Conservation (phyloP, 768 basidiomycete genomes). For the Boletus eberwhitei region DNA sequence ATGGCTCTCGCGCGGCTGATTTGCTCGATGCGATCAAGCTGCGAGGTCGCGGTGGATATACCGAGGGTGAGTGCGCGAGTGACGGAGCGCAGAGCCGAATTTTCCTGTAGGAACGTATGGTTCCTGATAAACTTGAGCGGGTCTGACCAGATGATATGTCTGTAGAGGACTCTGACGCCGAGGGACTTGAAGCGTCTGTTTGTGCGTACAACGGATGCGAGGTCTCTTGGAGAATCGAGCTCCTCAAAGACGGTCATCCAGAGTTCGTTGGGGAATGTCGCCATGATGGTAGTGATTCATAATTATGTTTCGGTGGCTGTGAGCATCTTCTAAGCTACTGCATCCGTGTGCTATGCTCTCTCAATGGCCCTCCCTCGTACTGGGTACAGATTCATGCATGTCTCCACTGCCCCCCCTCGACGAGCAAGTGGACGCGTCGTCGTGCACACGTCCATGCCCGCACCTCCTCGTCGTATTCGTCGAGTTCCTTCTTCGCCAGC, state of each 20-base stretch:
- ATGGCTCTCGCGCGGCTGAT: conserved; percentile 26
- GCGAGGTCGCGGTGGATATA: conserved; percentile 20
- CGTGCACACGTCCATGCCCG: neutral
- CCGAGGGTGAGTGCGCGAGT: conserved; percentile 26
- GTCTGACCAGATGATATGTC: conserved; percentile 33
- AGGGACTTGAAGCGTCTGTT: conserved; percentile 32
- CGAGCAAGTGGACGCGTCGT: neutral
- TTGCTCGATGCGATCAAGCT: conserved; percentile 27
- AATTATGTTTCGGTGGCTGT: conserved; percentile 2
- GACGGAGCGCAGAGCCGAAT: conserved; percentile 6
- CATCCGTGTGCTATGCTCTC: no score
- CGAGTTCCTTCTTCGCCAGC: neutral
- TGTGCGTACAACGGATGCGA: conserved; percentile 31
- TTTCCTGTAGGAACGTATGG: conserved; percentile 14
- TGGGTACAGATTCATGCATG: neutral
- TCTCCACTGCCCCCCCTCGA: neutral
- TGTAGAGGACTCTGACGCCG: conserved; percentile 32
- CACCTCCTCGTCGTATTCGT: neutral
- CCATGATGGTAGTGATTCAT: conserved; percentile 13
- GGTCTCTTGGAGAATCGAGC: conserved; percentile 28
- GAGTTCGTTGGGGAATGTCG: conserved; percentile 34
- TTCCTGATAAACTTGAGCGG: conserved; percentile 28
- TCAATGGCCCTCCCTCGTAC: neutral
- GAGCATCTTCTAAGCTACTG: no score
- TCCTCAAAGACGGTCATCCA: conserved; percentile 39